Evolutionary conservation across 2,329 filamentous ascomycete genomes (phyloP).

Genomic region (Penicillium sumatraense): DNA sequence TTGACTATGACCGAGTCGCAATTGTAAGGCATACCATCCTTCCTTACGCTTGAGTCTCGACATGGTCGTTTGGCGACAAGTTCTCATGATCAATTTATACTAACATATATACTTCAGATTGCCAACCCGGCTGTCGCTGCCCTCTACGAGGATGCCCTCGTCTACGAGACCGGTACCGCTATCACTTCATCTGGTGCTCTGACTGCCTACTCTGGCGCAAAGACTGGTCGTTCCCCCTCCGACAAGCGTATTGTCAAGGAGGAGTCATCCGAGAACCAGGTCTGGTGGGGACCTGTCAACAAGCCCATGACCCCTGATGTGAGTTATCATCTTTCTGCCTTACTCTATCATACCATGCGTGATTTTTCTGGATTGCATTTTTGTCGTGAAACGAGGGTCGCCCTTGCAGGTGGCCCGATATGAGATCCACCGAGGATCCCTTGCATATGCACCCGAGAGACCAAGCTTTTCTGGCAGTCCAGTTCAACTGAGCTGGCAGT

Average conservation of each 20-base stretch:
- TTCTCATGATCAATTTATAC: constrained; percentile 4
- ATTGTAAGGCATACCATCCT: constrained; percentile 68
- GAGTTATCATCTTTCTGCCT: constrained; percentile 57
- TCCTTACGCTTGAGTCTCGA: constrained; percentile 8
- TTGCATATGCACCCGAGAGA: constrained; percentile 28
- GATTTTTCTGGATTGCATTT: constrained; percentile 26
- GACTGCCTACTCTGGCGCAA: constrained; percentile 96
- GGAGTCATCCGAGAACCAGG: constrained; percentile 80
- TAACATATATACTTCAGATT: constrained; percentile 50
- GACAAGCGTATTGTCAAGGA: constrained; percentile 99
- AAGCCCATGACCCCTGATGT: constrained; percentile 98
- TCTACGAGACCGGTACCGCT: constrained; percentile 96
- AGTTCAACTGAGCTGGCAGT: constrained; percentile 8
- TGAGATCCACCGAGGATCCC: constrained; percentile 25
- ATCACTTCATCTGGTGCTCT: constrained; percentile 95
- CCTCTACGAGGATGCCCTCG: constrained; percentile 98
- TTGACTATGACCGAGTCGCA: constrained; percentile 97
- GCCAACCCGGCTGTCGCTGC: constrained; percentile 94
- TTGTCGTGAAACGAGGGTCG: constrained; percentile 16
- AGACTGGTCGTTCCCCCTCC: constrained; percentile 93
- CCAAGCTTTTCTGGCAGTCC: constrained; percentile 32
- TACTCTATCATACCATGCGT: constrained; percentile 1
- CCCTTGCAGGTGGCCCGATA: constrained; percentile 25
- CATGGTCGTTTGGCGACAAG: constrained; percentile 8
- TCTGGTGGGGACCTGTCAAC: constrained; percentile 99